These are phyloP conservation scores for Suillus variegatus DNA, from an alignment of 768 basidiomycete species.

Conservation along the genomic window DNA sequence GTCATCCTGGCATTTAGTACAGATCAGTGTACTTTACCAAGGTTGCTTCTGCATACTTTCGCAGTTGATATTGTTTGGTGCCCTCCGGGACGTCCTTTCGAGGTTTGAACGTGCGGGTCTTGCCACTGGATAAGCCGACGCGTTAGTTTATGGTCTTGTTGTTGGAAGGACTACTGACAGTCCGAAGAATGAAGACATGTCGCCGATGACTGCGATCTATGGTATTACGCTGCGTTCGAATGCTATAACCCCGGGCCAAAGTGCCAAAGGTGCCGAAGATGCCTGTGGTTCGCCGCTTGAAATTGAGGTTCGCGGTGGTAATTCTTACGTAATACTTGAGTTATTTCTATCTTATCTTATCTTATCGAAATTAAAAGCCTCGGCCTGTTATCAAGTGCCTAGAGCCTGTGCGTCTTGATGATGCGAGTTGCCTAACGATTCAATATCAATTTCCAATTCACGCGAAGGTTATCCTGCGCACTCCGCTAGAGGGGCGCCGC, in stretches of 20 bases:
- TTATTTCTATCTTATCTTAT: background rate
- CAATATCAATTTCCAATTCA: background rate
- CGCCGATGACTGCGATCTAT: conserved; percentile 15
- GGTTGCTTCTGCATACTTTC: conserved; percentile 98
- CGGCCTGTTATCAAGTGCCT: background rate
- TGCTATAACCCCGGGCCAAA: background rate
- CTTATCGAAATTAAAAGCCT: background rate
- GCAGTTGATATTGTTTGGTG: conserved; percentile 95
- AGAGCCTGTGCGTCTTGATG: background rate
- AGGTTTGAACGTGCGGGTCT: conserved; percentile 95
- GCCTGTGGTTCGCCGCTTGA: conserved; percentile 2
- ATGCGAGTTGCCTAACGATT: background rate
- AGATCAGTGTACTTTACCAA: conserved; percentile 47
- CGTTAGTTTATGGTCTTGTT: conserved; percentile 15
- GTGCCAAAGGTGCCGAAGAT: background rate
- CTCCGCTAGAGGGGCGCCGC: background rate
- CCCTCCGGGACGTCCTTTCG: conserved; percentile 94
- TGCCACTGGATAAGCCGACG: conserved; percentile 55
- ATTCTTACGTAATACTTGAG: background rate
- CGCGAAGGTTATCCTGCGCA: background rate
- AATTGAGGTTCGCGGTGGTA: background rate
- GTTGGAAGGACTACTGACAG: conserved; percentile 53
- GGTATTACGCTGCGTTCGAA: background rate
- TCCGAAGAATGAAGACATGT: conserved; percentile 88
- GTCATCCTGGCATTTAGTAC: conserved; percentile 15